These are phyloP conservation scores for Mucor irregularis DNA, from an alignment of 371 early-diverging fungal genomes.

Conservation along the genomic window DNA sequence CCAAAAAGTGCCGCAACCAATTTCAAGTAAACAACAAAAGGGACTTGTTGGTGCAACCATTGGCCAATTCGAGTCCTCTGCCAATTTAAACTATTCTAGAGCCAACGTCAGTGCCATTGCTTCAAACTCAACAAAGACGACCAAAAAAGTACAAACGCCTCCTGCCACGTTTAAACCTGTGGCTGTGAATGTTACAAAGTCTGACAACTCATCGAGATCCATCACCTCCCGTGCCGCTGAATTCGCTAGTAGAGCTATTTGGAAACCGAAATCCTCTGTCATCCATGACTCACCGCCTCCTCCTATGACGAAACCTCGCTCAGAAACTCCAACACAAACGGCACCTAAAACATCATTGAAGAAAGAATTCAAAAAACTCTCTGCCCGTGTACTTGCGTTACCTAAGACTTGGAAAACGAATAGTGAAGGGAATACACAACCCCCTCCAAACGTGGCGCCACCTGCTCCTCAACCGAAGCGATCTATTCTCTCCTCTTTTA, in stretches of 20 bases:
- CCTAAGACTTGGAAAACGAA: conserved; percentile 16
- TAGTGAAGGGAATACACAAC: background rate
- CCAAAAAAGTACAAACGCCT: background rate
- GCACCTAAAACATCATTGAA: conserved; percentile 15
- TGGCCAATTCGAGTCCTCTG: conserved; percentile 19
- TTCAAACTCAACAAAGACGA: background rate
- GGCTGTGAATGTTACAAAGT: background rate
- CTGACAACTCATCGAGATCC: background rate
- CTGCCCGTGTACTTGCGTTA: conserved; percentile 13
- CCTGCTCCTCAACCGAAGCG: conserved; percentile 8
- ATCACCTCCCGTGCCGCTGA: conserved; percentile 17
- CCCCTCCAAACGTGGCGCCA: background rate
- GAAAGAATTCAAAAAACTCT: conserved; percentile 23
- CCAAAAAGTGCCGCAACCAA: background rate
- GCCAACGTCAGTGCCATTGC: background rate
- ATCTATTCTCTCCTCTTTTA: conserved; percentile 27
- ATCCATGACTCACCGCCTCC: no score
- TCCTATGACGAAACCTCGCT: conserved; percentile 1
- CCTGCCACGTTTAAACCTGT: background rate
- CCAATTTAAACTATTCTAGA: conserved; percentile 4
- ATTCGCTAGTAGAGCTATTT: conserved; percentile 23
- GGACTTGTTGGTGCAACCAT: conserved; percentile 15
- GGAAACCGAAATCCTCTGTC: conserved; percentile 20
- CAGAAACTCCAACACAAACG: background rate
- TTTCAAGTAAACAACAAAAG: conserved; percentile 1